phyloP scores from a whole-genome alignment of 345 rosid genomes.

The Cardiospermum halicacabum region DNA sequence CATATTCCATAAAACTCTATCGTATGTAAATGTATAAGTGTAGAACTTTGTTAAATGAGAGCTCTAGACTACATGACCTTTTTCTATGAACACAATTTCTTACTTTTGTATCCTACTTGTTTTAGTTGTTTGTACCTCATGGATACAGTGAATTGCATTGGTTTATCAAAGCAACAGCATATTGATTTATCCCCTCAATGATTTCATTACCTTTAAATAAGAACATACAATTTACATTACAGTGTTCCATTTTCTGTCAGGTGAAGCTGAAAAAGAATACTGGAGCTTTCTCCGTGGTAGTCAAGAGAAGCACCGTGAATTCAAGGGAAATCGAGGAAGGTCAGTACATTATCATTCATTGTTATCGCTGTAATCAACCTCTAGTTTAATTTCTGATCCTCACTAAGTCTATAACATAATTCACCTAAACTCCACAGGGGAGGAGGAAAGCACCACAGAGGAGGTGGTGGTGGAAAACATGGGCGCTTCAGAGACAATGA shows the following conservation, averaged over 20 bases:
- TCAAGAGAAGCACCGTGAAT: slow-evolving; percentile 47
- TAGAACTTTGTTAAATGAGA: neutral
- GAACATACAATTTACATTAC: neutral
- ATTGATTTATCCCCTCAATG: neutral
- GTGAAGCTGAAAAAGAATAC: slow-evolving; percentile 82
- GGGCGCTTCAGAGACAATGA: slow-evolving; percentile 47
- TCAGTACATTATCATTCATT: slow-evolving; percentile 22
- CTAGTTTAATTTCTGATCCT: neutral
- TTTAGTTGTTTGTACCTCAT: neutral
- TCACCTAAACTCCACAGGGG: slow-evolving; percentile 41
- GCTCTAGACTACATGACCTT: no score
- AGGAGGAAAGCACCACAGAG: slow-evolving; percentile 63
- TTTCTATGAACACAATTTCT: neutral
- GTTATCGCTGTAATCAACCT: neutral
- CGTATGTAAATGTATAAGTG: neutral
- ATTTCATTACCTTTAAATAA: neutral
- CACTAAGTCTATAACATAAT: neutral
- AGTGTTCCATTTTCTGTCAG: slow-evolving; percentile 25
- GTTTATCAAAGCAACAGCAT: neutral
- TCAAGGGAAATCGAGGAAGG: slow-evolving; percentile 67
- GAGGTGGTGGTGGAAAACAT: slow-evolving; percentile 78
- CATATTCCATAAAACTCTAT: neutral
- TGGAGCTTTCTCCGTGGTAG: slow-evolving; percentile 60
- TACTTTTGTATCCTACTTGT: neutral
- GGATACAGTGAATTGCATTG: neutral